Evolutionary conservation across 2,329 filamentous ascomycete genomes (phyloP).

Genomic region (Stromatinia cepivora): DNA sequence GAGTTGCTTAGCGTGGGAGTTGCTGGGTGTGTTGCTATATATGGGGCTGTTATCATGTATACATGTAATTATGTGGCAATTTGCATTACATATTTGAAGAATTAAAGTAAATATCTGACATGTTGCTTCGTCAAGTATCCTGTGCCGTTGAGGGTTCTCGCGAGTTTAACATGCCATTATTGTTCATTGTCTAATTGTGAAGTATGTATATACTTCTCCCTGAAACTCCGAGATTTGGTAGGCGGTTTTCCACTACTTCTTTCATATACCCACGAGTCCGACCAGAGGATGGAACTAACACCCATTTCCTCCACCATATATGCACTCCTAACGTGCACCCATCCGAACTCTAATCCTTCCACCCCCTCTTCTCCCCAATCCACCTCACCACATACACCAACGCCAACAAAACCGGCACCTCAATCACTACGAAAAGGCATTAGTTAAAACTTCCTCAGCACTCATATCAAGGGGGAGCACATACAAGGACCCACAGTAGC

Average conservation of each 20-base stretch:
- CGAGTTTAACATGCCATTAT: neutral
- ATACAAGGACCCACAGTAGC: slow-evolving; percentile 71
- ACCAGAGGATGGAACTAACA: neutral
- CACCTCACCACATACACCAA: slow-evolving; percentile 73
- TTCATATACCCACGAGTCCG: neutral
- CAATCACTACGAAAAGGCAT: slow-evolving; percentile 55
- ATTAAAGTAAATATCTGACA: neutral
- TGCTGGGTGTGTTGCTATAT: neutral
- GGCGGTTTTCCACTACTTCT: no score
- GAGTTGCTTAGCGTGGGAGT: neutral
- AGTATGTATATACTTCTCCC: neutral
- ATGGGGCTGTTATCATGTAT: neutral
- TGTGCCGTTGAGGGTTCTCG: neutral
- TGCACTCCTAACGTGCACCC: neutral
- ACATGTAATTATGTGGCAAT: neutral
- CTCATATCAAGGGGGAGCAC: neutral
- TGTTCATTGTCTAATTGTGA: neutral
- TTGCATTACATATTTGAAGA: neutral
- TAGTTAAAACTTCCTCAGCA: neutral
- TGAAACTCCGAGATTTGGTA: neutral
- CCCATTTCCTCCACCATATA: no score
- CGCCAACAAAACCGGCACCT: slow-evolving; percentile 77
- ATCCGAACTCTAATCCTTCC: slow-evolving; percentile 35
- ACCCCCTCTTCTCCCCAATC: slow-evolving; percentile 50
- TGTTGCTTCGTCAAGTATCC: neutral